Conservation (phyloP, 768 basidiomycete species). For the Calocera cornea region DNA sequence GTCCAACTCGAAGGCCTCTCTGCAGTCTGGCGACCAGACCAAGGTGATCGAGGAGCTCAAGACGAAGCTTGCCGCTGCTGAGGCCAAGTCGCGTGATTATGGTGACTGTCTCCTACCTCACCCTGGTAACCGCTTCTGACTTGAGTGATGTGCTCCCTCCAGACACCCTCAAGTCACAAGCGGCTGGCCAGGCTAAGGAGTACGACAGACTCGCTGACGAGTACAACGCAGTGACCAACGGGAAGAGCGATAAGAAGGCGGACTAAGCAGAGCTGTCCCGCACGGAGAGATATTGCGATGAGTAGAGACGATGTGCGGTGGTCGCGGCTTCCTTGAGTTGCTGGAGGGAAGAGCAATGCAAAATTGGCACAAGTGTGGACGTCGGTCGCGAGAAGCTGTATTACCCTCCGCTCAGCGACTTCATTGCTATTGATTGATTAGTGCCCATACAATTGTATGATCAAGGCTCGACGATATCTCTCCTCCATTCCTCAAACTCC, state of each 20-base stretch:
- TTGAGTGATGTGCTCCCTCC: constrained; percentile 3
- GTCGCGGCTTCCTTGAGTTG: not conserved
- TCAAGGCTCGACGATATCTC: not conserved
- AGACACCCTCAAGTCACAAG: constrained; percentile 77
- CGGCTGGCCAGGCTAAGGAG: constrained; percentile 58
- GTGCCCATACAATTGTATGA: not conserved
- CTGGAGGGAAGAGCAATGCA: too few species aligned
- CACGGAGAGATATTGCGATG: not conserved
- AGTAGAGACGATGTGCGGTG: not conserved
- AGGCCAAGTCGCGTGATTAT: constrained; percentile 50
- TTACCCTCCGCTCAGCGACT: not conserved
- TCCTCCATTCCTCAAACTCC: not conserved
- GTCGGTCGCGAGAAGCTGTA: not conserved
- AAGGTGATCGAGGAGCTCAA: constrained; percentile 56
- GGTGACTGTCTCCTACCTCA: constrained; percentile 29
- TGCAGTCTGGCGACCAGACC: constrained; percentile 28
- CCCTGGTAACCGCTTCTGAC: not conserved
- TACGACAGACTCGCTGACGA: constrained; percentile 72
- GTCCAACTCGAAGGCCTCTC: constrained; percentile 5
- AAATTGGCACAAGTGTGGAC: not conserved
- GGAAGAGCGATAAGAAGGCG: constrained; percentile 45
- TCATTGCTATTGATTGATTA: not conserved
- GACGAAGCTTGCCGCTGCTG: constrained; percentile 44
- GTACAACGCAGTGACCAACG: constrained; percentile 57
- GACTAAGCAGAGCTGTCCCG: constrained; percentile 30